Evolutionary conservation across 169 alveolate species (phyloP), one percentile per base, ranked within the genome.

Genomic region (Plasmodium vinckei): DNA sequence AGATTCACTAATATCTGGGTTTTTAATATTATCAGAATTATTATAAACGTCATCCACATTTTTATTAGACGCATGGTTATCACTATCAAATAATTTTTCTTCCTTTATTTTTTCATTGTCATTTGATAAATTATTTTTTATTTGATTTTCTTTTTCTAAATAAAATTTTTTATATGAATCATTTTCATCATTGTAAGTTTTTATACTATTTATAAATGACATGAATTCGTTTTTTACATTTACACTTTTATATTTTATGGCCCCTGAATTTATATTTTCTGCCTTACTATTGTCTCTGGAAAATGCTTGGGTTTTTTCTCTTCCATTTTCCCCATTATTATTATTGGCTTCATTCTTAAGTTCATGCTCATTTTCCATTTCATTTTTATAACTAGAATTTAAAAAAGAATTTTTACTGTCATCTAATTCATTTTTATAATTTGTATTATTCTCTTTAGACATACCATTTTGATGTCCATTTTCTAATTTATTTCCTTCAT

Each of bases 341-440:
- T 51, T 51, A 51, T 21, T 15, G 23, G 59, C 0, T 13, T 0
- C 59, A 7, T 51, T 17, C 5, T 51, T 51, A 51, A 15, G 17
- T 2, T 51, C n/a, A 13, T 21, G 25, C 25, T 21, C 25, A 10
- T 25, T 10, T 13, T 39, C 67, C 44, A 27, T 39, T 54, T 65
- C 82, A 44, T 44, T 46, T 19, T 25, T 53, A 54, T 54, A 65
- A 56, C 82, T 65, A 9, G 63, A 27, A 67, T 23, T 57, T 54
- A 82, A 61, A 60, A 82, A 82, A 13, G 84, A 67, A 53, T 82
- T 82, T 47, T 19, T 17, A 19, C 90, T 82, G 27, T 70, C 75
- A 21, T 82, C 60, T 33, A 82, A 15, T 27, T 25, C 68, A n/a
- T 33, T 23, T 10, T 54, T 49, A 9, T 33, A 54, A 73, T 59